Percentiles rank a stretch among this genome's conserved stretches.
Conservation (phyloP, 2,329 filamentous ascomycete species). For the Fusarium sp. region DNA sequence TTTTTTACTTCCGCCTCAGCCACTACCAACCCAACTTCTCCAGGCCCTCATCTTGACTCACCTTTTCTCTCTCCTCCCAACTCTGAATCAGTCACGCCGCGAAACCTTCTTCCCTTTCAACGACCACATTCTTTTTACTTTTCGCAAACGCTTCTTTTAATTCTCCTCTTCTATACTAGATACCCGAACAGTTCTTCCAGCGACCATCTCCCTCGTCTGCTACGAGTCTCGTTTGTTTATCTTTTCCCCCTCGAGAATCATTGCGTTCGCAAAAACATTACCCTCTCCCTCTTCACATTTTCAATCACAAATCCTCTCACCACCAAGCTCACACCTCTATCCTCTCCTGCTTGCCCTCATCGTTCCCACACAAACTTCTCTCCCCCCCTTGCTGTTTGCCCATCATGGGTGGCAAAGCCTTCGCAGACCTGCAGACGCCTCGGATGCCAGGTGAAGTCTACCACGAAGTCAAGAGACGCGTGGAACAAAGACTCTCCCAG, state of each 20-base stretch:
- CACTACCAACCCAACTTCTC: slow-evolving; percentile 3
- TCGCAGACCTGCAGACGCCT: slow-evolving; percentile 69
- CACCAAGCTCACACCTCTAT: background rate
- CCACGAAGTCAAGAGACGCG: slow-evolving; percentile 59
- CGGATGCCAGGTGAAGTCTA: slow-evolving; percentile 75
- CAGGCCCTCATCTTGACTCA: slow-evolving; percentile 1
- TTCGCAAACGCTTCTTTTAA: background rate
- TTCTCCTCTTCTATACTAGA: background rate
- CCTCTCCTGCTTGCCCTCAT: background rate
- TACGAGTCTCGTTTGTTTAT: background rate
- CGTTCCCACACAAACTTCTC: background rate
- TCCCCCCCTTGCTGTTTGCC: background rate
- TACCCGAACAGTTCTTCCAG: background rate
- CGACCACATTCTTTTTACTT: background rate
- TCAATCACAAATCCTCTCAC: background rate
- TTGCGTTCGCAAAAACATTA: slow-evolving; percentile 1
- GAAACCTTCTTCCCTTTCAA: background rate
- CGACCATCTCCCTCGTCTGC: background rate
- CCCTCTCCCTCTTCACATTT: slow-evolving; percentile 8
- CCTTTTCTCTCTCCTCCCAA: background rate
- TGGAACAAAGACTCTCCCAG: slow-evolving; percentile 59
- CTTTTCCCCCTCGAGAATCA: background rate
- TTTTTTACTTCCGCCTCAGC: background rate
- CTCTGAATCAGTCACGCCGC: slow-evolving; percentile 11
- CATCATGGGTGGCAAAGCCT: slow-evolving; percentile 75